Evolutionary conservation across 805 yeast genomes (phyloP), one percentile per base, ranked within the genome.

Genomic region (Saccharomyces kudriavzevii): DNA sequence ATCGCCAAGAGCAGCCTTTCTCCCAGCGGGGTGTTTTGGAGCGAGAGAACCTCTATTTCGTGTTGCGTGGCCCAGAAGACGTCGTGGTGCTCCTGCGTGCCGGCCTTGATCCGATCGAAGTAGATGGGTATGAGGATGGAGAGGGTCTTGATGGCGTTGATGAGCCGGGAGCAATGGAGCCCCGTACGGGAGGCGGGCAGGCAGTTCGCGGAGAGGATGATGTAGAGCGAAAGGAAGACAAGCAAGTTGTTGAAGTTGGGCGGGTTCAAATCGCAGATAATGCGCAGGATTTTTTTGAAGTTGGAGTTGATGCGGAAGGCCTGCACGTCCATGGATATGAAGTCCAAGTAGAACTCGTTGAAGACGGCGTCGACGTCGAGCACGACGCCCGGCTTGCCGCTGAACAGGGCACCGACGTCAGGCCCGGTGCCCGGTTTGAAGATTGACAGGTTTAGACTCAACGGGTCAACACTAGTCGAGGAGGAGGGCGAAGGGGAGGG

Each of bases 331-430:
- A 35, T 17, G n/a, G 53, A 49, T 27, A 57, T 51, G 51, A 63
- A 63, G 25, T 63, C 62, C 29, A 53, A 40, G 48, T 59, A 62
- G 45, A 62, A 61, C 25, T 52, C 58, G 22, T 61, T 77, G 75
- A 60, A 73, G 11, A 35, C 43, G 43, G 43, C 20, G n/a, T 30
- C 40, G 2, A 30, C 40, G 24, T 45, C 48, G 4, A 26, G 20
- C 46, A 28, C 22, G 26, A 26, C 25, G 24, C 13, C 17, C 22
- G 17, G 51, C 3, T 24, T 35, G 30, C 29, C 51, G 25, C 25
- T 25, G 10, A 29, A 13, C 14, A 27, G 13, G 10, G 43, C 43
- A 3, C 17, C 43, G 17, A 35, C 4, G 10, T 35, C 43, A 17
- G 43, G 43, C 22, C 43, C 43, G 17, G 43, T 4, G 4, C 17